These are phyloP conservation scores for Botrytis hyacinthi DNA, from an alignment of 2,329 filamentous ascomycete species.

Conservation along the genomic window DNA sequence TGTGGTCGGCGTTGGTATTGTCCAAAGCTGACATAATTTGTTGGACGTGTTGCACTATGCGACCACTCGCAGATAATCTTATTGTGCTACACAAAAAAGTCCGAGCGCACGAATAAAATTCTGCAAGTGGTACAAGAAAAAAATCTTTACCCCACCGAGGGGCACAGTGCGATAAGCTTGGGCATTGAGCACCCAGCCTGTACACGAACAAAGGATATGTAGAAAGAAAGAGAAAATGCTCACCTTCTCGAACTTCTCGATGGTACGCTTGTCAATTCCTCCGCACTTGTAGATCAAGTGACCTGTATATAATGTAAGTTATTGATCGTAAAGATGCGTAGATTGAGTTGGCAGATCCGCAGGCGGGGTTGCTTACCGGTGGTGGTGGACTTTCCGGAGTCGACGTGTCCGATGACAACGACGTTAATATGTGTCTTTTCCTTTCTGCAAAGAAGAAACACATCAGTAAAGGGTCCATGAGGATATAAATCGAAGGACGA, in stretches of 20 bases:
- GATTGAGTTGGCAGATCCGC: neutral
- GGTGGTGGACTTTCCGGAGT: slow-evolving; percentile 98
- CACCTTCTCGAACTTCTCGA: slow-evolving; percentile 99
- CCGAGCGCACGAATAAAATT: neutral
- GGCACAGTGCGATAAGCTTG: slow-evolving; percentile 2
- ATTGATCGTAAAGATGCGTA: slow-evolving; percentile 14
- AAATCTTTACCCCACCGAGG: slow-evolving; percentile 14
- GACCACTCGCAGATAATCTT: neutral
- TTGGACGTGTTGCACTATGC: too few species aligned
- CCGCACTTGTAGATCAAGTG: slow-evolving; percentile 99
- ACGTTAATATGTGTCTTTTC: slow-evolving; percentile 97
- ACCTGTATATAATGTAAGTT: slow-evolving; percentile 50
- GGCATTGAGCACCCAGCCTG: neutral
- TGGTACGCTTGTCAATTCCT: slow-evolving; percentile 99
- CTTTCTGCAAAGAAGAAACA: slow-evolving; percentile 62
- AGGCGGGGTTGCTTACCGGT: slow-evolving; percentile 61
- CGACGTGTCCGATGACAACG: slow-evolving; percentile 99
- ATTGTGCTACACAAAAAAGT: slow-evolving; percentile 20
- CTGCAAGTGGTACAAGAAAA: neutral
- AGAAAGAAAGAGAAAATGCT: slow-evolving; percentile 40
- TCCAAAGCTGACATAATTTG: neutral
- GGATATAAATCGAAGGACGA: slow-evolving; percentile 21
- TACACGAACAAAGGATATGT: slow-evolving; percentile 28
- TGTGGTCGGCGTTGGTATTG: slow-evolving; percentile 3
- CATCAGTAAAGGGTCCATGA: slow-evolving; percentile 31